Base-by-base conservation (phyloP, 129 eudicot species). In the Cynara cardunculus region DNA sequence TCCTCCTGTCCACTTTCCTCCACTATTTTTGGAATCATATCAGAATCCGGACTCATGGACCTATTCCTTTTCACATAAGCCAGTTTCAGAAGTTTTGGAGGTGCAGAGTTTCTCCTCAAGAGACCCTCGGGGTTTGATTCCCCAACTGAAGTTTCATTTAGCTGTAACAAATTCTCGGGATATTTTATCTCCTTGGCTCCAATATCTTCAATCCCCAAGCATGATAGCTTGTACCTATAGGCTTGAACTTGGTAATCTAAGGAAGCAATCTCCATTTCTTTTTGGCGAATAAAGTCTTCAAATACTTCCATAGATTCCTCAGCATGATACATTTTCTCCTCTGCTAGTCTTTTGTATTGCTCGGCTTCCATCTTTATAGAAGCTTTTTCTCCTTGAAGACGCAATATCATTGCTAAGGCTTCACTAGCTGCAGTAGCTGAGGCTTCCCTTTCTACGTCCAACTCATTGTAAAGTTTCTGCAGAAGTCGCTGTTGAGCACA, bases 351-450 rank as follows among this genome's bases (percentile, higher is more conserved):
- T 83, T 92, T 96, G 69, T 92, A 96, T 22, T 96, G 99, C 78
- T 87, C 93, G 0, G 97, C 89, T 83, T 96, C 99, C 95, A 96
- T 89, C 62, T 87, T 87, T 30, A 96, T 85, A 0, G 95, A 89
- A 35, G 95, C 94, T 84, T 92, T 96, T 79, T 96, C 99, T 10
- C 93, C 95, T 86, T 96, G 98, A n/a, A 96, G 89, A n/a, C 99
- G 94, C 21, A 90, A 62, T 62, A 96, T 96, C 87, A 96, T 94
- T 0, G 99, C 92, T 69, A 96, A 74, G 10, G 99, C 88, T 80
- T 96, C 97, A 71, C 89, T 89, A 1, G 97, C 97, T 28, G 98
- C 97, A 25, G 93, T 78, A 0, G 97, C 81, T 6, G 99, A 85
- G 14, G 99, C 88, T 83, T 96, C 99, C 84, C 99, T 79, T 82